Base-by-base conservation (phyloP, 2,329 filamentous ascomycete genomes). In the Fusarium oxysporum region DNA sequence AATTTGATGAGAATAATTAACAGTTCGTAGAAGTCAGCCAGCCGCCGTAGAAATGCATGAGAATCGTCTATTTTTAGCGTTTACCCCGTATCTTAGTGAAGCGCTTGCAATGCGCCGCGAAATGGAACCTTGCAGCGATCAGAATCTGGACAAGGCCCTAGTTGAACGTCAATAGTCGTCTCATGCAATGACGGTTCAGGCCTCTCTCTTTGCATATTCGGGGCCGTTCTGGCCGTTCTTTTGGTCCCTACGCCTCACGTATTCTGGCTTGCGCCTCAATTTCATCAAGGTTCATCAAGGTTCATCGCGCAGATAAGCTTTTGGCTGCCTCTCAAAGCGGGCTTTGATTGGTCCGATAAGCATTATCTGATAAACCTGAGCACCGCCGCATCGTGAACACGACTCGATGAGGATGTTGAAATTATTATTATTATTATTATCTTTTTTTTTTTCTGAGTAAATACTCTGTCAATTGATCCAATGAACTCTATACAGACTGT, bases 161-260 rank as follows among this genome's bases (percentile, higher is more conserved):
- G 2, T 6, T 21, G 1, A 8, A 12, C 3, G 2, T 8, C 23
- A 12, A 28, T 38, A 53, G 12, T 5, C 2, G 12, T 5, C 2
- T n/a, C 9, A 12, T 38, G 23, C 23, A 28, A 2, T 16, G 3
- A 3, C 19, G 1, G 1, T n/a, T 8, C 12, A 53, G 2, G 9
- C 6, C 17, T 7, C 4, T 12, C 9, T 21, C 11, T 21, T 53
- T 17, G 13, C 33, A 37, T 28, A 14, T 21, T 28, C 5, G 12
- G 33, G 12, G 6, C 23, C 9, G 9, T 12, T 21, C 6, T 12
- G 50, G 23, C 23, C 23, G 19, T 17, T 40, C 1, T 4, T 5
- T 12, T 21, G 23, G 23, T 7, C 23, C 14, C 19, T 54, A 21
- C 33, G 50, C 23, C 23, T 51, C 48, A 35, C n/a, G 3, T 4